These are phyloP conservation scores for Suillus hirtellus DNA, from an alignment of 768 basidiomycete species.

Conservation along the genomic window DNA sequence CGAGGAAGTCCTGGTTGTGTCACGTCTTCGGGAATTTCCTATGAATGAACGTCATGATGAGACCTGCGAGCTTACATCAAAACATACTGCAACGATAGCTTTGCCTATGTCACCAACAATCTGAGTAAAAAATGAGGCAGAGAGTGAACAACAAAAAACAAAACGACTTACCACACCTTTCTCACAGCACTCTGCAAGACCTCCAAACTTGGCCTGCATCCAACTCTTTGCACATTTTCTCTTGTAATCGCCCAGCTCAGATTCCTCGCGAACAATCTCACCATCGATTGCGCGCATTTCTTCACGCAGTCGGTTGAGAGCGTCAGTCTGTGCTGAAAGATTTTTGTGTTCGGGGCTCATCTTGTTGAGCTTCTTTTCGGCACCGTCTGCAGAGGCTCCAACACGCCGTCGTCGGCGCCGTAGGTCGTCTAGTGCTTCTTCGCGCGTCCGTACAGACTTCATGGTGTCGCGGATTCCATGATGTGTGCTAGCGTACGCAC, in stretches of 20 bases:
- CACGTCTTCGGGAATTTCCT: constrained; percentile 81
- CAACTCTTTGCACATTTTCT: constrained; percentile 64
- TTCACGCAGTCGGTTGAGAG: constrained; percentile 65
- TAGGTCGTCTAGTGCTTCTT: constrained; percentile 80
- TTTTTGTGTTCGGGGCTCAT: constrained; percentile 92
- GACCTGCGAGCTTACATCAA: neutral
- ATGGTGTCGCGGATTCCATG: constrained; percentile 61
- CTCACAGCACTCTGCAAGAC: constrained; percentile 79
- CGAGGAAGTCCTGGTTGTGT: constrained; percentile 81
- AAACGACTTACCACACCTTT: constrained; percentile 57
- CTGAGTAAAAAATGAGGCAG: constrained; percentile 22
- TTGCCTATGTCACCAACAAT: constrained; percentile 53
- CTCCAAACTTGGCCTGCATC: constrained; percentile 87
- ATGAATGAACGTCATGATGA: constrained; percentile 12
- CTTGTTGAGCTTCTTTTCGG: constrained; percentile 86
- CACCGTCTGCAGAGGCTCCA: constrained; percentile 71
- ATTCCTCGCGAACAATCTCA: constrained; percentile 83
- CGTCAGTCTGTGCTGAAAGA: constrained; percentile 68
- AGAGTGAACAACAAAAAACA: neutral
- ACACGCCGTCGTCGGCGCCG: constrained; percentile 69
- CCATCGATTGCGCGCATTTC: constrained; percentile 79
- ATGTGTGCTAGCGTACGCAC: constrained; percentile 70
- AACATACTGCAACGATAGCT: constrained; percentile 41
- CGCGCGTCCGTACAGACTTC: constrained; percentile 81
- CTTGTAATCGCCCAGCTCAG: constrained; percentile 81